phyloP scores from a whole-genome alignment of 31 red algal genomes.

The Odonthalia washingtoniensis region DNA sequence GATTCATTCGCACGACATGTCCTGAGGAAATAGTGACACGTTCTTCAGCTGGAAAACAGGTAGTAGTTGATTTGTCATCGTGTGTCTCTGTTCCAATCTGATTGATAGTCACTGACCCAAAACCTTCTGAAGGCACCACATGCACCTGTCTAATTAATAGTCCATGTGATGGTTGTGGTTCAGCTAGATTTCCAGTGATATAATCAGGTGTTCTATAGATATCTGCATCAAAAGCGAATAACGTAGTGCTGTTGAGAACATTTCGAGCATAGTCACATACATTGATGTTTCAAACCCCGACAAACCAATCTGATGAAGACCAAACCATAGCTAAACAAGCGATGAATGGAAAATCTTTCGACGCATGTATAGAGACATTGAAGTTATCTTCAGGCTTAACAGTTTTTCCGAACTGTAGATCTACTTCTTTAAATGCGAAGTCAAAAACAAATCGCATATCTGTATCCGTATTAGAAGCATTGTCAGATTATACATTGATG shows the following conservation, averaged over 20 bases:
- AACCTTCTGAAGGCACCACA: conserved; percentile 23
- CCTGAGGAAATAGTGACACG: neutral
- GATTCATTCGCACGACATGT: neutral
- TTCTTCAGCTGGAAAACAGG: neutral
- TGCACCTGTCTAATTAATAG: conserved; percentile 4
- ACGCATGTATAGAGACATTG: conserved; percentile 5
- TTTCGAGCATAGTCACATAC: conserved; percentile 15
- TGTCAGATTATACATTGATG: conserved; percentile 12
- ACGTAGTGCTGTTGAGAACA: neutral
- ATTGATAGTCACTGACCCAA: conserved; percentile 2
- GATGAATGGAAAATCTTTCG: conserved; percentile 10
- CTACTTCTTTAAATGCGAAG: neutral
- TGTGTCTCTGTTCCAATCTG: neutral
- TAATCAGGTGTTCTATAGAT: conserved; percentile 35
- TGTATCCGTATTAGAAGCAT: conserved; percentile 7
- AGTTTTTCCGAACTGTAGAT: conserved; percentile 6
- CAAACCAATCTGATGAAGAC: conserved; percentile 47
- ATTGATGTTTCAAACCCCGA: conserved; percentile 22
- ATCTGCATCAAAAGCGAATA: conserved; percentile 42
- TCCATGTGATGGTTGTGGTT: neutral
- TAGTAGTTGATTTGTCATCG: neutral
- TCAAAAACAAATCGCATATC: neutral
- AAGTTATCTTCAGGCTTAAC: neutral
- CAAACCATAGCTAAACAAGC: conserved; percentile 38
- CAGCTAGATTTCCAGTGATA: conserved; percentile 1